Evolutionary conservation across 2,329 filamentous ascomycete genomes (phyloP).

Genomic region (Thielaviopsis populi): DNA sequence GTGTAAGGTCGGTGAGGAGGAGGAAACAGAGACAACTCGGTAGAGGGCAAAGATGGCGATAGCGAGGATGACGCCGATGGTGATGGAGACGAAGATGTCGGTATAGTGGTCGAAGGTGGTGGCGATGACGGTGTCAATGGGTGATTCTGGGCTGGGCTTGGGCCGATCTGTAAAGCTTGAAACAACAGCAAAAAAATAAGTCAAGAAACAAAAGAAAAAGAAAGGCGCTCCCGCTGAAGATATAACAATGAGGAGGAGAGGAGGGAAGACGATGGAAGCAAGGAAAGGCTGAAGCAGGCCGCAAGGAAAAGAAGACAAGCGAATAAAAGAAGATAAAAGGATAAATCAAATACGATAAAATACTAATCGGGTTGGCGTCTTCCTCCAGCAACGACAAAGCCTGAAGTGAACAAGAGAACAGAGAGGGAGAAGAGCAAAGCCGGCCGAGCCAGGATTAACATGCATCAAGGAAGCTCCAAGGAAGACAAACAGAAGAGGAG

Average conservation of each 20-base stretch:
- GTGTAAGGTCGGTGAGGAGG: neutral
- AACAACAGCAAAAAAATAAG: neutral
- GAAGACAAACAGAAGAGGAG: slow-evolving; percentile 2
- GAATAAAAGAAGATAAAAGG: neutral
- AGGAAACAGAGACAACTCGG: neutral
- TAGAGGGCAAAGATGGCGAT: neutral
- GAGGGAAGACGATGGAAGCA: neutral
- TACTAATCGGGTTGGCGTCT: neutral
- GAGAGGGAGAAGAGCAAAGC: neutral
- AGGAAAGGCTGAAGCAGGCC: neutral
- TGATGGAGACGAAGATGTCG: neutral
- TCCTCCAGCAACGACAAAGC: neutral
- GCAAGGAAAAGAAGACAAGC: neutral
- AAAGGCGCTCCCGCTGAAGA: neutral
- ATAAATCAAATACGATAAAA: neutral
- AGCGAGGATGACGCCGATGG: neutral
- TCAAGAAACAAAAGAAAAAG: neutral
- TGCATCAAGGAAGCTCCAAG: neutral
- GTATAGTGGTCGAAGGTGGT: neutral
- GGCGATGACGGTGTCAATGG: neutral
- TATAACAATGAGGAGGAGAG: neutral
- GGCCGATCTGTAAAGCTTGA: neutral
- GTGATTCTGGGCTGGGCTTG: neutral
- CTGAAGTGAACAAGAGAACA: neutral
- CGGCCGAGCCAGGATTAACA: neutral